Evolutionary conservation across 805 yeast species (phyloP).

Genomic region (Teunomyces aglyptinius): DNA sequence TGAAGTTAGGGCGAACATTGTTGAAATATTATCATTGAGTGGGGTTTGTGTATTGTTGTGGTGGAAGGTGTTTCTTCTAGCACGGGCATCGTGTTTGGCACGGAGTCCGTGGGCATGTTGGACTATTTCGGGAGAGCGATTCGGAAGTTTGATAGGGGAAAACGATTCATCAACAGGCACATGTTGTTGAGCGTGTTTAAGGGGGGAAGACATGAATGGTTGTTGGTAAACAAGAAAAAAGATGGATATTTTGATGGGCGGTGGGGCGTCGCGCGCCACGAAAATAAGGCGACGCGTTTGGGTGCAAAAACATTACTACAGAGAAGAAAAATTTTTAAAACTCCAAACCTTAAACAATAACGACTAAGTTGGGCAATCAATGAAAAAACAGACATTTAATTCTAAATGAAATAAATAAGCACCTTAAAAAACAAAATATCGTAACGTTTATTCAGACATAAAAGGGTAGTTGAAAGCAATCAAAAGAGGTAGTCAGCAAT

Average conservation of each 20-base stretch:
- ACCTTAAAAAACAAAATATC: not conserved
- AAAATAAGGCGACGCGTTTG: constrained; percentile 1
- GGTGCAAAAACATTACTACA: not conserved
- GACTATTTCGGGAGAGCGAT: constrained; percentile 8
- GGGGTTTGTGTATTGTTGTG: constrained; percentile 11
- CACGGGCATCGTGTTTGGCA: constrained; percentile 28
- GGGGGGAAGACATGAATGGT: constrained; percentile 6
- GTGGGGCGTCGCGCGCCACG: constrained; percentile 1
- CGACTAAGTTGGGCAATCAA: not conserved
- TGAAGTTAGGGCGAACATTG: constrained; percentile 11
- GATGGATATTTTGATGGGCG: not conserved
- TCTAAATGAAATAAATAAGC: not conserved
- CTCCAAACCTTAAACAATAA: not conserved
- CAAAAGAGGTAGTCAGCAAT: constrained; percentile 2
- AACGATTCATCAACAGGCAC: constrained; percentile 12
- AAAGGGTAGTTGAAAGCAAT: not conserved
- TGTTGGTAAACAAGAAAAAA: constrained; percentile 4
- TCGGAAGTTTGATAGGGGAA: constrained; percentile 15
- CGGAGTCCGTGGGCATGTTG: constrained; percentile 45
- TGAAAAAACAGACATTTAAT: not conserved
- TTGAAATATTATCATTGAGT: constrained; percentile 1
- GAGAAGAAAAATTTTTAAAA: not conserved
- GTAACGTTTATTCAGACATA: constrained; percentile 1
- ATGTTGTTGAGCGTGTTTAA: constrained; percentile 5
- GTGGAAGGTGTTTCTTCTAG: constrained; percentile 23